These are phyloP conservation scores for Blastomyces silverae DNA, from an alignment of 2,329 filamentous ascomycete species.

Conservation along the genomic window DNA sequence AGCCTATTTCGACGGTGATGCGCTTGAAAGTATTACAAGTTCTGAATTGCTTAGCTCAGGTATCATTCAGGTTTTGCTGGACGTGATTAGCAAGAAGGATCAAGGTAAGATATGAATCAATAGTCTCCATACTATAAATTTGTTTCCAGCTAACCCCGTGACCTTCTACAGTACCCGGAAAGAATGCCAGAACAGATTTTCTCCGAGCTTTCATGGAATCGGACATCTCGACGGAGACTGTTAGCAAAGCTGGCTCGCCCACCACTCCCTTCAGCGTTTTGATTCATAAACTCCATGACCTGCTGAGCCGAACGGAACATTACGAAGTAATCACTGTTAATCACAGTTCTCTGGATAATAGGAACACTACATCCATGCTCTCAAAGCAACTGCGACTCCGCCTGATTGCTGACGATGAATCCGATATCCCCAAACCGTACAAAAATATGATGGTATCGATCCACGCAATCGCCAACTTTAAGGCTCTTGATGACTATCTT, in stretches of 20 bases:
- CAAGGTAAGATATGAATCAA: constrained; percentile 37
- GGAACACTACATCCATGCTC: constrained; percentile 85
- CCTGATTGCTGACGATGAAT: constrained; percentile 69
- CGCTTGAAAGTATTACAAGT: constrained; percentile 88
- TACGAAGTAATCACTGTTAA: constrained; percentile 97
- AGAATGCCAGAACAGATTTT: constrained; percentile 69
- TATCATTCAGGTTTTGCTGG: constrained; percentile 74
- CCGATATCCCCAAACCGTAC: constrained; percentile 68
- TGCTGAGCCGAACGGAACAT: constrained; percentile 93
- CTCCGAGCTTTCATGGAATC: constrained; percentile 87
- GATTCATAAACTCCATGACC: constrained; percentile 88
- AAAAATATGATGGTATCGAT: constrained; percentile 97
- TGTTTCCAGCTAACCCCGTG: constrained; percentile 10
- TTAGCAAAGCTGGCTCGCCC: constrained; percentile 59
- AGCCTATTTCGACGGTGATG: constrained; percentile 78
- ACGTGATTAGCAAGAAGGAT: constrained; percentile 65
- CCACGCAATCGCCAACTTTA: constrained; percentile 96
- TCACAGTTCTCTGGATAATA: constrained; percentile 49
- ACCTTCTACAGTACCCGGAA: constrained; percentile 8
- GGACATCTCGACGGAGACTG: constrained; percentile 49
- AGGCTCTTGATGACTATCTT: constrained; percentile 90
- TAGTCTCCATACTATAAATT: constrained; percentile 11
- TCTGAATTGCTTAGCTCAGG: constrained; percentile 88
- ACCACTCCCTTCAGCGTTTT: constrained; percentile 83
- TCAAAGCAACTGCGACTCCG: constrained; percentile 90